phyloP scores from a whole-genome alignment of 106 monocot genomes.

The Allium fistulosum region DNA sequence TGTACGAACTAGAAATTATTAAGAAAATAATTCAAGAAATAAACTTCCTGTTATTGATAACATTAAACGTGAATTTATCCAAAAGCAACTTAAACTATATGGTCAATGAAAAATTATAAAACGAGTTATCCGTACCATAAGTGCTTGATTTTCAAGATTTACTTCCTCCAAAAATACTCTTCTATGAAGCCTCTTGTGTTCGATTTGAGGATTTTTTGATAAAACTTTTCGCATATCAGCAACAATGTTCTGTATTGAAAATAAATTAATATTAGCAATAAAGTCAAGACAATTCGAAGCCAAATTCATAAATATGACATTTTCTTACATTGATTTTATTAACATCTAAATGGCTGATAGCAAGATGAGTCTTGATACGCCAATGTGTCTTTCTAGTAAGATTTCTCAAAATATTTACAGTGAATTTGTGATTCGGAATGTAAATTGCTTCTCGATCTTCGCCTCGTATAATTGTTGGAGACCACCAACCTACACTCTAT shows the following conservation, averaged over 20 bases:
- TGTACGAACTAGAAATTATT: neutral
- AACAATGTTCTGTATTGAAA: constrained; percentile 65
- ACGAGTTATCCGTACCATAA: constrained; percentile 35
- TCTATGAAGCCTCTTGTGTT: constrained; percentile 93
- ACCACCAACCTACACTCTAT: constrained; percentile 99
- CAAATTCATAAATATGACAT: neutral
- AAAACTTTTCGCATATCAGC: constrained; percentile 98
- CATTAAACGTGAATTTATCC: neutral
- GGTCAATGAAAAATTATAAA: no score
- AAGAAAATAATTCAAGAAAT: neutral
- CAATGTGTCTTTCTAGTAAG: constrained; percentile 92
- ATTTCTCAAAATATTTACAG: constrained; percentile 89
- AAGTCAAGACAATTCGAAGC: neutral
- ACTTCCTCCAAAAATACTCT: constrained; percentile 96
- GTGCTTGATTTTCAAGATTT: constrained; percentile 92
- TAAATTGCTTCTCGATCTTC: constrained; percentile 96
- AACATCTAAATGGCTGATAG: constrained; percentile 93
- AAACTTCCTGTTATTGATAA: neutral
- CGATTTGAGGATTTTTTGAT: constrained; percentile 96
- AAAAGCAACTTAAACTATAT: neutral
- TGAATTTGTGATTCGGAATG: constrained; percentile 99
- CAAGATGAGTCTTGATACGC: constrained; percentile 98
- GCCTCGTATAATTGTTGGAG: constrained; percentile 94
- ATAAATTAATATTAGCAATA: neutral
- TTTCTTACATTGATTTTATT: constrained; percentile 81